Evolutionary conservation across 192 early-diverging fungal genomes (phyloP).

Genomic region (Funneliformis geosporum): DNA sequence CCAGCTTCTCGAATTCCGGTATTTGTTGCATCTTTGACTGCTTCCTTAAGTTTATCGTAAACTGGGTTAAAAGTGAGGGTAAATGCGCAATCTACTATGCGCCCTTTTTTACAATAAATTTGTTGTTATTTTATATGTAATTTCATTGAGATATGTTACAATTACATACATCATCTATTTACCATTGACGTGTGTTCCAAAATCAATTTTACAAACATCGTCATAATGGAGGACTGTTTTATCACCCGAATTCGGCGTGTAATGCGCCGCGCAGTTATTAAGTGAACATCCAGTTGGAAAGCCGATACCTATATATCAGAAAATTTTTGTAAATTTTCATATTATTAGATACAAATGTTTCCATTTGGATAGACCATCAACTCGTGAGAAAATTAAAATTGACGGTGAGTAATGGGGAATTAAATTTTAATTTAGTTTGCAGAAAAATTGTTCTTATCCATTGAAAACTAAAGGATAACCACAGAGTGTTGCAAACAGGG

Average conservation of each 20-base stretch:
- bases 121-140: neutral
- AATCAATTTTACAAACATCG: constrained; percentile 97
- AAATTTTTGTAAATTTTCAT: neutral
- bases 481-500: constrained; percentile 34
- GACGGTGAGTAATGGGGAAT: constrained; percentile 16
- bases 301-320: constrained; percentile 64
- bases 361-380: constrained; percentile 26
- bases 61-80: constrained; percentile 90
- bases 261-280: constrained; percentile 96
- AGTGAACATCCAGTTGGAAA: constrained; percentile 95
- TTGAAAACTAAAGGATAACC: constrained; percentile 8
- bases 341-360: constrained; percentile 15
- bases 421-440: constrained; percentile 22
- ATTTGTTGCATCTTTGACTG: constrained; percentile 95
- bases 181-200: constrained; percentile 93
- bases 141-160: neutral
- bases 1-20: constrained; percentile 93
- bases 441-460: constrained; percentile 34
- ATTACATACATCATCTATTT: constrained; percentile 9
- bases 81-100: constrained; percentile 95
- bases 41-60: constrained; percentile 82
- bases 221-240: constrained; percentile 83
- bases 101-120: constrained; percentile 46
- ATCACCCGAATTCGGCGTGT: constrained; percentile 97
- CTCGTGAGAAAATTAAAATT: constrained; percentile 4